These are phyloP conservation scores for Diaporthe sp. DNA, from an alignment of 2,329 filamentous ascomycete genomes.

Conservation along the genomic window DNA sequence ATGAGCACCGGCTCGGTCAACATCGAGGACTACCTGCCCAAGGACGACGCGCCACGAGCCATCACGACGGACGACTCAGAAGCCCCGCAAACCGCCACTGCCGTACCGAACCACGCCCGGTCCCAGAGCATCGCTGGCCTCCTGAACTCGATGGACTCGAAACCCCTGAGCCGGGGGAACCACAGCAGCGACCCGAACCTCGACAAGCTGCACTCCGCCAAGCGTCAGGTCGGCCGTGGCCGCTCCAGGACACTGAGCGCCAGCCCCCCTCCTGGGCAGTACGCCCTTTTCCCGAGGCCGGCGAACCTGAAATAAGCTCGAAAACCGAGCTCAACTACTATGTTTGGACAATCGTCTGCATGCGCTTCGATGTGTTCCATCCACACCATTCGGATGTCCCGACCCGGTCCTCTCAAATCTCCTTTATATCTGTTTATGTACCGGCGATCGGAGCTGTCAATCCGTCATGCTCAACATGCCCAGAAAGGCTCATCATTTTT, in stretches of 20 bases:
- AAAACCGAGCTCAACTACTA: neutral
- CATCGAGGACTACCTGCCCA: slow-evolving; percentile 42
- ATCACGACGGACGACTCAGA: slow-evolving; percentile 37
- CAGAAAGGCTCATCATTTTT: neutral
- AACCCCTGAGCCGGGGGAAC: slow-evolving; percentile 38
- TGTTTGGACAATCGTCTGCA: neutral
- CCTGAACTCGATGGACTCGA: slow-evolving; percentile 22
- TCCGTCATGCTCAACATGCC: neutral
- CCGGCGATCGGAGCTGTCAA: neutral
- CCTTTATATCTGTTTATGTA: neutral
- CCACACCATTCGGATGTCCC: neutral
- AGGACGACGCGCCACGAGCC: slow-evolving; percentile 35
- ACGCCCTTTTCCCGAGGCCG: slow-evolving; percentile 54
- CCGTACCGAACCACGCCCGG: slow-evolving; percentile 37
- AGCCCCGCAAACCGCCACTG: slow-evolving; percentile 43
- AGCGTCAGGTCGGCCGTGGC: slow-evolving; percentile 46
- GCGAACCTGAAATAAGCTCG: slow-evolving; percentile 29
- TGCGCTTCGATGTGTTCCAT: neutral
- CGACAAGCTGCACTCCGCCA: slow-evolving; percentile 35
- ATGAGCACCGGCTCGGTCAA: slow-evolving; percentile 59
- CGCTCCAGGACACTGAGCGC: slow-evolving; percentile 60
- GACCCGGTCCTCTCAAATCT: neutral
- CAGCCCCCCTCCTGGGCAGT: slow-evolving; percentile 57
- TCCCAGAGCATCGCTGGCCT: slow-evolving; percentile 32
- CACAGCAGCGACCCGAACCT: slow-evolving; percentile 44